These are phyloP conservation scores for Alternaria sp. DNA, from an alignment of 2,329 filamentous ascomycete genomes.

Conservation along the genomic window DNA sequence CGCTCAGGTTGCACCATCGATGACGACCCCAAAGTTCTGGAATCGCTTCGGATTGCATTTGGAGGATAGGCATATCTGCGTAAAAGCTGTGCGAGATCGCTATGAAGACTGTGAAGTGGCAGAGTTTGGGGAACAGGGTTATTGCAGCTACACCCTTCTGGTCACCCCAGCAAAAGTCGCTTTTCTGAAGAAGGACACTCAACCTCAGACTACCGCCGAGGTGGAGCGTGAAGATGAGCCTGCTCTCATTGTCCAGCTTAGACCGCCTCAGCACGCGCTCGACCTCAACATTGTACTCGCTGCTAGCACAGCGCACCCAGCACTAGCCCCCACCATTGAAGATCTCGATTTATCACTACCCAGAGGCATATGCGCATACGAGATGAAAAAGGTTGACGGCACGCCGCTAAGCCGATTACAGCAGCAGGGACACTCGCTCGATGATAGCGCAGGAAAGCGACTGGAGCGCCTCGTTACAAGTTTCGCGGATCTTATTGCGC, in stretches of 20 bases:
- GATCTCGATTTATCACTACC: slow-evolving; percentile 16
- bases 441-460: slow-evolving; percentile 3
- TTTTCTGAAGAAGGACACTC: neutral
- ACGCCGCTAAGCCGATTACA: slow-evolving; percentile 26
- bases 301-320: slow-evolving; percentile 30
- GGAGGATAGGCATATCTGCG: neutral
- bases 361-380: slow-evolving; percentile 25
- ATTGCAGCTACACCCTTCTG: slow-evolving; percentile 19
- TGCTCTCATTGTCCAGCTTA: slow-evolving; percentile 34
- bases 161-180: neutral
- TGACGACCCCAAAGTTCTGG: slow-evolving; percentile 5
- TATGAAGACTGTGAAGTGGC: slow-evolving; percentile 8
- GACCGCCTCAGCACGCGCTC: slow-evolving; percentile 30
- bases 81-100: slow-evolving; percentile 1
- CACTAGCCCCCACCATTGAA: slow-evolving; percentile 27
- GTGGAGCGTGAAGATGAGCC: neutral
- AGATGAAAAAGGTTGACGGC: slow-evolving; percentile 37
- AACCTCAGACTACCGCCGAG: neutral
- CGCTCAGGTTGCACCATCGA: neutral
- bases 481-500: slow-evolving; percentile 38
- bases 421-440: slow-evolving; percentile 1
- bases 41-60: neutral
- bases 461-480: slow-evolving; percentile 33
- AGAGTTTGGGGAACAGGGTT: slow-evolving; percentile 16
- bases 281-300: slow-evolving; percentile 24